phyloP scores from a whole-genome alignment of 2,329 filamentous ascomycete species.

The Cercospora brassicicola region DNA sequence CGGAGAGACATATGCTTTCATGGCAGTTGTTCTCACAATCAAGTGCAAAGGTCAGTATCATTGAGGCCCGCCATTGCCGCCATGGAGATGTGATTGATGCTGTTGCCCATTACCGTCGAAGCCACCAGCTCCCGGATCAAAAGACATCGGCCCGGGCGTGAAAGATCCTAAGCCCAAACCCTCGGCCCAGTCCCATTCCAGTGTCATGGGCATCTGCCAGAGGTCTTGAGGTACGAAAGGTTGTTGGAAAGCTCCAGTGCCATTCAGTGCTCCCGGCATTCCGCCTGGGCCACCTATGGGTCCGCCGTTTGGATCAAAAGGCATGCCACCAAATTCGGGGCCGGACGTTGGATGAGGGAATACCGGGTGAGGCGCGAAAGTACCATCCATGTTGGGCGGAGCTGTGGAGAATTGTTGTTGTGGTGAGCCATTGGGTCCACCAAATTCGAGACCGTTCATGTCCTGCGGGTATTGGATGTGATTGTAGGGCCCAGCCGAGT shows the following conservation, averaged over 20 bases:
- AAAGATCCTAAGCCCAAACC: constrained; percentile 38
- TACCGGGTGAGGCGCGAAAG: constrained; percentile 14
- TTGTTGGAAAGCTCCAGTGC: constrained; percentile 63
- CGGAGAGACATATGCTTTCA: background rate
- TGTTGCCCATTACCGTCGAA: background rate
- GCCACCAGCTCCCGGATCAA: constrained; percentile 9
- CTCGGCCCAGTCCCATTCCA: constrained; percentile 82
- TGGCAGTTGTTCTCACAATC: background rate
- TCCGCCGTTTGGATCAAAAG: constrained; percentile 8
- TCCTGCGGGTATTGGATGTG: constrained; percentile 4
- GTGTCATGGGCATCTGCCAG: constrained; percentile 92
- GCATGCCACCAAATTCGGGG: constrained; percentile 21
- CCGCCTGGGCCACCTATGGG: background rate
- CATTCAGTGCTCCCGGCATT: constrained; percentile 4
- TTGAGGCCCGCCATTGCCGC: background rate
- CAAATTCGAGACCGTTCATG: constrained; percentile 19
- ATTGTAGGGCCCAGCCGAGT: constrained; percentile 12
- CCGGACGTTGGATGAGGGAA: constrained; percentile 10
- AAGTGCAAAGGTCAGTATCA: background rate
- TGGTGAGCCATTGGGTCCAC: constrained; percentile 11
- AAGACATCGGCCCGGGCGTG: constrained; percentile 30
- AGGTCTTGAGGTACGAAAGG: constrained; percentile 89
- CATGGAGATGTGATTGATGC: background rate
- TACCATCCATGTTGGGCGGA: constrained; percentile 5
- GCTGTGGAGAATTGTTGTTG: constrained; percentile 18